Conservation (phyloP, 129 eudicot genomes). For the Calendula officinalis region DNA sequence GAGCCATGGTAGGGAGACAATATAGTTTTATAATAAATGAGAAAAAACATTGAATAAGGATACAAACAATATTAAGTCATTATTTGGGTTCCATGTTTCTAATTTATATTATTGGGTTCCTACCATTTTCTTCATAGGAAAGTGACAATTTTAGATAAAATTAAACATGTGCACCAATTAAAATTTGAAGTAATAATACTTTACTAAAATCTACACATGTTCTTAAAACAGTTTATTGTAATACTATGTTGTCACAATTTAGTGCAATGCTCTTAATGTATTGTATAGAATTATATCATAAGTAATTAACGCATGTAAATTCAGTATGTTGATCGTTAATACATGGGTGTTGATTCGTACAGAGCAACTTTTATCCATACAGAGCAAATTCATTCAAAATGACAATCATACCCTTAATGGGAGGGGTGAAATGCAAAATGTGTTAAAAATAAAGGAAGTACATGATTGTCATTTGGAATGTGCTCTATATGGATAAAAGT, state of each 20-base stretch:
- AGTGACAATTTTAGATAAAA: neutral
- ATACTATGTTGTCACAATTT: neutral
- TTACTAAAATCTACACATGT: neutral
- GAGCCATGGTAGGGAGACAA: constrained; percentile 25
- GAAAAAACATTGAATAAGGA: constrained; percentile 5
- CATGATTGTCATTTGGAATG: no score
- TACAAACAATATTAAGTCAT: constrained; percentile 21
- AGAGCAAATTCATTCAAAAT: no score
- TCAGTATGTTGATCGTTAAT: no score
- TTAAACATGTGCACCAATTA: constrained; percentile 1
- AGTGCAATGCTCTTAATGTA: no score
- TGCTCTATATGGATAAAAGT: no score
- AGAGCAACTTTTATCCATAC: no score
- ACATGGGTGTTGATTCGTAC: no score
- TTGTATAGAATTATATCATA: no score
- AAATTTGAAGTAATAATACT: neutral
- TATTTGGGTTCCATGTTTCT: constrained; percentile 16
- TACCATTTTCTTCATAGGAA: constrained; percentile 5
- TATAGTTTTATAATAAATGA: constrained; percentile 13
- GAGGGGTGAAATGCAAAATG: no score
- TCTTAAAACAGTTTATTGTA: neutral
- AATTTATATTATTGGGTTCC: constrained; percentile 20
- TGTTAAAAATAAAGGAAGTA: no score
- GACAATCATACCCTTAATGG: no score
- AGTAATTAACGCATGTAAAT: no score